Evolutionary conservation across 805 yeast genomes (phyloP), one percentile per base, ranked within the genome.

Genomic region (Wickerhamomyces ciferrii): DNA sequence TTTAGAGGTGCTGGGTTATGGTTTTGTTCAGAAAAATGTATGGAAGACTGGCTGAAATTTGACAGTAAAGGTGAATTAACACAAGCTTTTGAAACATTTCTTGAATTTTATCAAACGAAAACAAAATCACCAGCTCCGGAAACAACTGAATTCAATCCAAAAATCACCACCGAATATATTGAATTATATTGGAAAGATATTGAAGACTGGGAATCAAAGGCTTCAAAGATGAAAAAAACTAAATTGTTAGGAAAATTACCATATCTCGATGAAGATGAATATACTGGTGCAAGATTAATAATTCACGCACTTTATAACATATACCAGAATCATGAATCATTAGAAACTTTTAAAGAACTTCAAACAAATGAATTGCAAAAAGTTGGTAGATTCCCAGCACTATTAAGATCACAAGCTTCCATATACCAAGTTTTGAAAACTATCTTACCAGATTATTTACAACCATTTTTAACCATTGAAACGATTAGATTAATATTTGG

Each of bases 311-410:
- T 75, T 23, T 71, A 61, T 49, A 65, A 66, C 36, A 21, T 67
- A 37, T 53, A 54, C 46, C 55, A 42, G n/a, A 43, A 39, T 3
- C 51, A 48, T 49, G 51, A 48, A 23, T 53, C 53, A 41, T 39
- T 23, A 4, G 13, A 42, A 3, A 27, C 53, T 17, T 79, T 79
- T 49, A 54, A 68, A 10, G 49, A 58, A 5, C 65, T 81, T 11
- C 84, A 81, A 55, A 72, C 82, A 0, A 76, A 77, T 47, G 85
- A 80, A 52, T 40, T 61, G 5, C 67, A 67, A 24, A 79, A 76
- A 53, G 66, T 77, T 11, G 44, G 55, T 18, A 62, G 58, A 48
- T 79, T 67, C 48, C 84, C 84, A 1, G 65, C 68, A 23, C 58
- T 81, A 15, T 52, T 80, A 34, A 59, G 67, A 39, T 70, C 82